A percentile compares a stretch with the other conserved stretches of the same genome.
Evolutionary conservation across 352 stramenopile genomes (phyloP).

Genomic region (Saprolegnia parasitica): DNA sequence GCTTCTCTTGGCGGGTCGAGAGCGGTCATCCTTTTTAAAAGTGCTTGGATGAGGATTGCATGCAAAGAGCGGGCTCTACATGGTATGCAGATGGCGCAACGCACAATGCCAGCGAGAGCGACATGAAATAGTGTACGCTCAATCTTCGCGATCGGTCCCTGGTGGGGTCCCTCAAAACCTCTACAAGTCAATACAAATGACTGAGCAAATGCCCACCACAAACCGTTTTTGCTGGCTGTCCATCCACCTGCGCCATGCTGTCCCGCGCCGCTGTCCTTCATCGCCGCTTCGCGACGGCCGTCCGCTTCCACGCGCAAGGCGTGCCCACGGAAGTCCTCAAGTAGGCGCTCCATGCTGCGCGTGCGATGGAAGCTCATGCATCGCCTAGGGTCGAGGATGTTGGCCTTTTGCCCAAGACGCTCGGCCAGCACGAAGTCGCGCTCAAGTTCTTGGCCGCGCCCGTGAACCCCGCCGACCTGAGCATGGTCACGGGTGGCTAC

Average conservation of each 20-base stretch:
- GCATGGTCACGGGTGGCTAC: slow-evolving; percentile 83
- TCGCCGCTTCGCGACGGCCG: slow-evolving; percentile 12
- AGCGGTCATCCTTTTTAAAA: too few relatives aligned
- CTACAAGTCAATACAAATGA: too few relatives aligned
- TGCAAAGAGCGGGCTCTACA: too few relatives aligned
- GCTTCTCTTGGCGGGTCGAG: too few relatives aligned
- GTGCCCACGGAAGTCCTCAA: slow-evolving; percentile 20
- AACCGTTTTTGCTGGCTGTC: too few relatives aligned
- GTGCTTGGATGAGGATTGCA: too few relatives aligned
- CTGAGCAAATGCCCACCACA: too few relatives aligned
- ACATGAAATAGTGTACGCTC: too few relatives aligned
- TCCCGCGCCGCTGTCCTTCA: slow-evolving; percentile 9
- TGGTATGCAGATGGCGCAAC: too few relatives aligned
- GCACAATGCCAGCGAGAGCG: too few relatives aligned
- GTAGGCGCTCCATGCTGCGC: slow-evolving; percentile 23
- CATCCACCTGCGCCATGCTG: neutral
- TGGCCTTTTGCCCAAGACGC: slow-evolving; percentile 45
- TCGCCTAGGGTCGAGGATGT: slow-evolving; percentile 54
- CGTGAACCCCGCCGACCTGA: slow-evolving; percentile 86
- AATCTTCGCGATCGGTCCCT: too few relatives aligned
- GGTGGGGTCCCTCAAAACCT: too few relatives aligned
- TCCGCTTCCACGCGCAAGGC: slow-evolving; percentile 13
- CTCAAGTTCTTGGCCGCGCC: slow-evolving; percentile 86
- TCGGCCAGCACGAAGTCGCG: slow-evolving; percentile 58
- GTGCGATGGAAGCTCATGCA: neutral